Evolutionary conservation across 192 early-diverging fungal genomes (phyloP).

Genomic region (Mortierella hygrophila): DNA sequence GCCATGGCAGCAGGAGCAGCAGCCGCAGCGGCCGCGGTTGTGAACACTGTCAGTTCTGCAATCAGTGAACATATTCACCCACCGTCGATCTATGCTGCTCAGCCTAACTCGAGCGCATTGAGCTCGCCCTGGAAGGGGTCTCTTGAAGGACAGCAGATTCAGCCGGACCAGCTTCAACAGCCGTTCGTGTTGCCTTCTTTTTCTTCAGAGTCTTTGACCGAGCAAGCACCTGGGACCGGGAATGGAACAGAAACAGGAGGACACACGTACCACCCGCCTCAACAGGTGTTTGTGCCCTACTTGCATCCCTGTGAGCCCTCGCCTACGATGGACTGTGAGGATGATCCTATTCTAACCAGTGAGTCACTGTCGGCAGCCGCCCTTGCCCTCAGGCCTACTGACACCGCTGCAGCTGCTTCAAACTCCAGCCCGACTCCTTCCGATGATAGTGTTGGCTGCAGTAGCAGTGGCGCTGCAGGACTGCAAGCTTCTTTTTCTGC

Average conservation of each 20-base stretch:
- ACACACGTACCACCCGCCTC: slow-evolving; percentile 18
- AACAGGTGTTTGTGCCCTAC: slow-evolving; percentile 42
- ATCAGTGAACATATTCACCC: slow-evolving; percentile 40
- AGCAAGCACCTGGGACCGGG: neutral
- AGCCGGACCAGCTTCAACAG: slow-evolving; percentile 5
- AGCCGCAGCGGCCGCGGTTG: slow-evolving; percentile 35
- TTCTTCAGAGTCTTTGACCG: neutral
- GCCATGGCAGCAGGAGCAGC: slow-evolving; percentile 46
- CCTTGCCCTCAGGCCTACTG: neutral
- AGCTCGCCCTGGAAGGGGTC: neutral
- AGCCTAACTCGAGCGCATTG: neutral
- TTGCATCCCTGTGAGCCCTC: slow-evolving; percentile 49
- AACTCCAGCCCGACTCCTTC: neutral
- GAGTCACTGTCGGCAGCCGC: neutral
- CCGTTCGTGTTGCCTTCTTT: neutral
- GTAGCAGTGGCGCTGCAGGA: neutral
- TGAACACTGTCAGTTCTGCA: slow-evolving; percentile 38
- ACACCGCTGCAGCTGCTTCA: neutral
- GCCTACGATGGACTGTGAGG: slow-evolving; percentile 17
- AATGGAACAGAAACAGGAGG: neutral
- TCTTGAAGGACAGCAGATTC: neutral
- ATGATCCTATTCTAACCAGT: slow-evolving; percentile 10
- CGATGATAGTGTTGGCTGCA: neutral
- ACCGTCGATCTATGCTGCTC: slow-evolving; percentile 22
- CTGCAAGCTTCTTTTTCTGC: neutral